These are phyloP conservation scores for Piromyces sp. DNA, from an alignment of 192 early-diverging fungal species.

Conservation along the genomic window DNA sequence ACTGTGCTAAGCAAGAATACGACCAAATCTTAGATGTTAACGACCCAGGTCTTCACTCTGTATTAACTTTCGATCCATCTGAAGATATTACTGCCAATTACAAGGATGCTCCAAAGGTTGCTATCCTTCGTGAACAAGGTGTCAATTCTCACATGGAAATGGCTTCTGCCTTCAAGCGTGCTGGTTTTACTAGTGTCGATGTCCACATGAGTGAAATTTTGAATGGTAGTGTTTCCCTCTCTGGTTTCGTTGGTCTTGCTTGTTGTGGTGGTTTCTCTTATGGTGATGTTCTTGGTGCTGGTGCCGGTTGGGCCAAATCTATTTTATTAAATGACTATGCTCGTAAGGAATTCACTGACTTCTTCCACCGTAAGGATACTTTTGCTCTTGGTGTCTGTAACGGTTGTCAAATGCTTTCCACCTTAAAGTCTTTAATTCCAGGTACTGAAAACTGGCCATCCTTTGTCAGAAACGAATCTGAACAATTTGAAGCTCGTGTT, in stretches of 20 bases:
- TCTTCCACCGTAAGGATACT: constrained; percentile 77
- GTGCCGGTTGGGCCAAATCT: constrained; percentile 89
- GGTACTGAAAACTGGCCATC: constrained; percentile 75
- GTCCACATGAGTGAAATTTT: constrained; percentile 98
- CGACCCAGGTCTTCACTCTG: constrained; percentile 64
- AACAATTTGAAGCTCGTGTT: constrained; percentile 90
- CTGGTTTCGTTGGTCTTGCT: constrained; percentile 68
- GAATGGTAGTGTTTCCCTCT: constrained; percentile 33
- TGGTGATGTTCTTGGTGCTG: constrained; percentile 98
- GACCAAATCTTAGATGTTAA: constrained; percentile 41
- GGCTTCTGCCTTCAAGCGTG: constrained; percentile 80
- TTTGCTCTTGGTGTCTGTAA: constrained; percentile 97
- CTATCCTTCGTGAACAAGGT: constrained; percentile 93
- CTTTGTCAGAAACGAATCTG: constrained; percentile 80
- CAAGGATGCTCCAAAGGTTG: constrained; percentile 61
- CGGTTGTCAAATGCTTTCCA: constrained; percentile 92
- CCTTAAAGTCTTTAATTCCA: constrained; percentile 70
- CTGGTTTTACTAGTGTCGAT: constrained; percentile 88
- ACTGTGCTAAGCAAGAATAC: constrained; percentile 70
- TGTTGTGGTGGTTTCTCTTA: constrained; percentile 97
- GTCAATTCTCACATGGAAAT: constrained; percentile 90
- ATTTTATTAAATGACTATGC: constrained; percentile 57
- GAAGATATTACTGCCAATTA: constrained; percentile 11
- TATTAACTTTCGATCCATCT: constrained; percentile 62
- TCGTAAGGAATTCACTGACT: constrained; percentile 53